Base-by-base conservation (phyloP, 345 rosid species). In the Odontarrhena argentea region DNA sequence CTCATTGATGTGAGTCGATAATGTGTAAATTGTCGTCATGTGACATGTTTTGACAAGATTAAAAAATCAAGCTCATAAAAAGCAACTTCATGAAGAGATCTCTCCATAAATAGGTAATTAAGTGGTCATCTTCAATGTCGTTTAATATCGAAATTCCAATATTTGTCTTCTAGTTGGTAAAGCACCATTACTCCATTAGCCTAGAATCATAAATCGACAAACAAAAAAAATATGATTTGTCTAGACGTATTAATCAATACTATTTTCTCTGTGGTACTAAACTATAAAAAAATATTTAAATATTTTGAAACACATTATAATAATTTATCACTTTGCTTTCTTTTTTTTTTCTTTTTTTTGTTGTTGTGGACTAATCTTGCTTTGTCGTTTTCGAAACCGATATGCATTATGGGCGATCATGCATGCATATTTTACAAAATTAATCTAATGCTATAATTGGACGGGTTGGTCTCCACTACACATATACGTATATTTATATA, bases 361-460 rank as follows among this genome's bases (percentile, higher is more conserved):
- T 11, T 5, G 35, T 32, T 26, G 50, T 62, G 49, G 50, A 70
- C 64, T 13, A 15, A 63, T 46, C 12, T 63, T 55, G 13, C 18
- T 63, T 47, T 55, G 70, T 71, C 64, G 75, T 71, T 57, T 55
- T 32, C 53, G 53, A 47, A 63, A 71, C 37, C 48, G 40, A 64
- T 63, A 63, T 63, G 40, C 52, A 57, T 71, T 37, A 64, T 56
- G 38, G 15, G 40, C 44, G 69, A 65, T 66, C 71, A 57, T 73
- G 71, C 71, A 65, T 65, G 60, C 71, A 73, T 18, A 18, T 34
- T 58, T 10, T 36, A 43, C 15, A 22, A 42, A 18, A 5, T 13
- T 34, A 63, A 50, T 32, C 48, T 30, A 55, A 3, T 55, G 1
- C 9, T 63, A 37, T 43, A 49, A 9, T 42, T 40, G 0, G 22